Conservation (phyloP, 495 filamentous ascomycete genomes). For the Neurospora sp. region DNA sequence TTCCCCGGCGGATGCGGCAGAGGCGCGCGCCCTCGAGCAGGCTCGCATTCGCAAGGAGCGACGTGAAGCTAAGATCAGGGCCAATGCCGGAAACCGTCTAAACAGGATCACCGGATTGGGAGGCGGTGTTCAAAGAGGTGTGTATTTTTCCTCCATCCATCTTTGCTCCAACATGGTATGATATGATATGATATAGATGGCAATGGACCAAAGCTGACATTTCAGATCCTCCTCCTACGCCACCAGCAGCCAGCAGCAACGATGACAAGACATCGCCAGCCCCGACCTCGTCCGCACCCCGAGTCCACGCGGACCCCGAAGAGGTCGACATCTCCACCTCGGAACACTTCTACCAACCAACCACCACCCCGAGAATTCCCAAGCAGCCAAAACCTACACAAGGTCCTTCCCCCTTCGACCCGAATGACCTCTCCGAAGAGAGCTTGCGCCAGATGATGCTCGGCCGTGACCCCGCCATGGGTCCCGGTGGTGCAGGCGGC, state of each 20-base stretch:
- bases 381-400: constrained; percentile 14
- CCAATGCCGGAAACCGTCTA: constrained; percentile 67
- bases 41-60: constrained; percentile 82
- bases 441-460: constrained; percentile 39
- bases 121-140: constrained; percentile 50
- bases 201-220: not conserved
- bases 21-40: constrained; percentile 63
- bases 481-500: constrained; percentile 13
- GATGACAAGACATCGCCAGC: not conserved
- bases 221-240: constrained; percentile 5
- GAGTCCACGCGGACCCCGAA: constrained; percentile 50
- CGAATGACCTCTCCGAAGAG: constrained; percentile 22
- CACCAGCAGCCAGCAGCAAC: constrained; percentile 10
- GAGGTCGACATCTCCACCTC: constrained; percentile 57
- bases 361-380: constrained; percentile 23
- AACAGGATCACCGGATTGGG: constrained; percentile 75
- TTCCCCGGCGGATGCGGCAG: constrained; percentile 29
- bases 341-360: constrained; percentile 44
- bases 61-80: constrained; percentile 80
- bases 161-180: not conserved
- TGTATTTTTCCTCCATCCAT: not conserved
- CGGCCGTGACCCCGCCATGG: constrained; percentile 22
- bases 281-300: not conserved
- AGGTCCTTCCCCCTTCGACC: not conserved
- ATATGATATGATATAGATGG: not conserved